A percentile compares a stretch with the other conserved stretches of the same genome.
phyloP scores from a whole-genome alignment of 2,329 filamentous ascomycete species.

The Monilinia fructicola region DNA sequence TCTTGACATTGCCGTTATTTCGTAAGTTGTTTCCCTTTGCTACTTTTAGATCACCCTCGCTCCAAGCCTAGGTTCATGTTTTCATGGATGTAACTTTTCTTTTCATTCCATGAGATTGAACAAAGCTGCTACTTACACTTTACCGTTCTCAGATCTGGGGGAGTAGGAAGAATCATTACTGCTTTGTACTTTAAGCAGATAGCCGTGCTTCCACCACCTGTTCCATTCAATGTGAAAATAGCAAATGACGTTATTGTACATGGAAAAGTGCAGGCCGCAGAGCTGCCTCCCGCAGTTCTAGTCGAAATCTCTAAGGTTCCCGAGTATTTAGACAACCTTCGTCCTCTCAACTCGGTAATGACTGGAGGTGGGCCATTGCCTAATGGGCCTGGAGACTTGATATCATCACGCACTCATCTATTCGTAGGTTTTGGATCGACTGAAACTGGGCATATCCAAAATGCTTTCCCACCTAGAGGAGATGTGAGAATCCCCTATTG shows the following conservation, averaged over 20 bases:
- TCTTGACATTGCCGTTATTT: constrained; percentile 24
- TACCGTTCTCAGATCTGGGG: constrained; percentile 3
- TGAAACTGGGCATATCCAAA: constrained; percentile 6
- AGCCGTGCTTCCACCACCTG: constrained; percentile 7
- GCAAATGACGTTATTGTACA: constrained; percentile 9
- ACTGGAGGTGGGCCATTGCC: constrained; percentile 15
- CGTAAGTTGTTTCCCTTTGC: background rate
- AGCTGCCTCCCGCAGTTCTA: constrained; percentile 7
- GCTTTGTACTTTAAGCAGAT: constrained; percentile 4
- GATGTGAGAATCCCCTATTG: background rate
- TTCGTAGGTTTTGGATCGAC: constrained; percentile 8
- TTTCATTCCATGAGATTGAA: background rate
- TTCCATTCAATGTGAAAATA: background rate
- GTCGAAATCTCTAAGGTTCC: constrained; percentile 14
- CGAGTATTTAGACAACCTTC: constrained; percentile 12
- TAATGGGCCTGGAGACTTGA: background rate
- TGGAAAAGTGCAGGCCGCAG: background rate
- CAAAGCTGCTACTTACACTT: background rate
- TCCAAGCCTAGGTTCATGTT: background rate
- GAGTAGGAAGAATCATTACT: constrained; percentile 5
- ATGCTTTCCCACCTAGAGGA: background rate
- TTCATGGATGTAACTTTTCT: background rate
- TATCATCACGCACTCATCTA: background rate
- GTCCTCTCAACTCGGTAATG: background rate
- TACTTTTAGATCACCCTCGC: background rate